Evolutionary conservation across 306 rosid species (phyloP).

Genomic region (Macrotyloma uniflorum): DNA sequence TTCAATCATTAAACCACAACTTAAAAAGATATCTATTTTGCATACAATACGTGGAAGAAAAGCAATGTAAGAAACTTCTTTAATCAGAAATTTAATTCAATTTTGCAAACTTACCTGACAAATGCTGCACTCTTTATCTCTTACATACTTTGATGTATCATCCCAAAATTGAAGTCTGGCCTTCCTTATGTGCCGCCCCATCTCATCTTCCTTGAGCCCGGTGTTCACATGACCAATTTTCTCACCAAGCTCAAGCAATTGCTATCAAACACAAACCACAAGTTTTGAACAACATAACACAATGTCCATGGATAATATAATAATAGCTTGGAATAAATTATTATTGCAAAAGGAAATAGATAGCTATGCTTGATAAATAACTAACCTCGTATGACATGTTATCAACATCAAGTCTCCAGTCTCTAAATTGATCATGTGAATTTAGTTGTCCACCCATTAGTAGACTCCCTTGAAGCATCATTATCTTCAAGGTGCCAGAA

Average conservation of each 20-base stretch:
- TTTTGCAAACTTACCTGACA: conserved; percentile 70
- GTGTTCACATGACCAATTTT: conserved; percentile 89
- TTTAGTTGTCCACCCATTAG: conserved; percentile 75
- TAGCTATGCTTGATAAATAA: background rate
- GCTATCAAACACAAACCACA: conserved; percentile 52
- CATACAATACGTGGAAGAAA: background rate
- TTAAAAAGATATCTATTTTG: background rate
- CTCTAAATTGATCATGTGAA: conserved; percentile 69
- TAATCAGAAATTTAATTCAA: background rate
- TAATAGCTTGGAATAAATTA: background rate
- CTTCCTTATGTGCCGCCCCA: conserved; percentile 60
- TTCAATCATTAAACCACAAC: background rate
- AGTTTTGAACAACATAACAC: conserved; percentile 18
- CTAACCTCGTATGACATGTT: conserved; percentile 91
- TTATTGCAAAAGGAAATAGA: background rate
- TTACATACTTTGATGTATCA: conserved; percentile 50
- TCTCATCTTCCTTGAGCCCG: conserved; percentile 82
- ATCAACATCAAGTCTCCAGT: conserved; percentile 92
- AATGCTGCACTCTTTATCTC: conserved; percentile 76
- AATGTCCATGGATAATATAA: background rate
- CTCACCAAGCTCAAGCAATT: conserved; percentile 89
- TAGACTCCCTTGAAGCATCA: conserved; percentile 74
- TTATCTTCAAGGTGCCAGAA: conserved; percentile 57
- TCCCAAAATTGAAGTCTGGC: conserved; percentile 46
- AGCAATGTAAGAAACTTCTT: background rate